Evolutionary conservation across 305 asterid genomes (phyloP), one percentile per base, ranked within the genome.

Genomic region (Plantago rigida): DNA sequence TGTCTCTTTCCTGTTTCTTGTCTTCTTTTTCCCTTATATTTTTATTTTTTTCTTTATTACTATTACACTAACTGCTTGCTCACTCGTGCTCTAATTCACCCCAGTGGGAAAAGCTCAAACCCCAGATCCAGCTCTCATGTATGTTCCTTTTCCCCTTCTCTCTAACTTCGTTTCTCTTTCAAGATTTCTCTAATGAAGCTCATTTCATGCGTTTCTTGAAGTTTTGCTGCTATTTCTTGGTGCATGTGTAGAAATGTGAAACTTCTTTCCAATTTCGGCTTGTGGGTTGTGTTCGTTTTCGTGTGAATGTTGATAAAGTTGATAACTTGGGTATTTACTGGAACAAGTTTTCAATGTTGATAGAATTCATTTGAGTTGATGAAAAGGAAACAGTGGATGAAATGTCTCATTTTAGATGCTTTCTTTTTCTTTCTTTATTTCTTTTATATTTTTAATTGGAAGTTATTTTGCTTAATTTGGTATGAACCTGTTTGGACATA

Each of bases 91-190:
- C 82, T 61, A 75, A 72, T 71, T 69, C 47, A 74, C 69, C 67
- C 47, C 19, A 60, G 34, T 57, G 75, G 71, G 53, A 71, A 66
- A 41, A 41, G 64, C 75, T 79, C 80, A 66, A 69, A 69, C 39
- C 81, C 76, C 78, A 75, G 83, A 80, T 77, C 86, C 86, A 69
- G 59, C 71, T 29, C 70, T 49, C 66, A 51, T 28, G 53, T 28
- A 17, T 13, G 42, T 31, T 51, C 17, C 56, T 56, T 22, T 46
- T 60, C 65, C 69, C 11, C 9, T 36, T 36, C 10, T 36, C 9
- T 36, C 44, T 36, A 1, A 8, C 44, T 36, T 36, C 10, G 10
- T 41, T 41, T 10, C 46, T 48, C 53, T 67, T 67, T 46, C 63
- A 31, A 65, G 69, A 55, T 55, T 59, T 60, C 28, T 51, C 54